Conservation (phyloP, 208 protist genomes). For the Acanthamoeba triangularis region DNA sequence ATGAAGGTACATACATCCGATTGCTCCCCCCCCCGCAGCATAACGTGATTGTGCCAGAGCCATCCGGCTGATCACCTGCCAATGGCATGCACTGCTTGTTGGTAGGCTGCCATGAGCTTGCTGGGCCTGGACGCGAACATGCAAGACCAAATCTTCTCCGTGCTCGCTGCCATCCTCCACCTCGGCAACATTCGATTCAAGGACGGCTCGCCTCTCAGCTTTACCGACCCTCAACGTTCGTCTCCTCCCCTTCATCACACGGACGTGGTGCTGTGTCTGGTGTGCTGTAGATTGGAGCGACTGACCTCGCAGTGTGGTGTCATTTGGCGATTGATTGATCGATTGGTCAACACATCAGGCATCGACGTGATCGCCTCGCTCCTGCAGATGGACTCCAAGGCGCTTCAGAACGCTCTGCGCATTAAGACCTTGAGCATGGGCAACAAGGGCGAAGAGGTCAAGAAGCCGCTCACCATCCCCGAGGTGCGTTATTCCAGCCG, state of each 20-base stretch:
- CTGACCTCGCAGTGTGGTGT: no score
- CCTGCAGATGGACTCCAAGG: constrained; percentile 75
- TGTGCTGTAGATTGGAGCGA: no score
- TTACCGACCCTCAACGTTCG: background rate
- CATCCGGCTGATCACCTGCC: background rate
- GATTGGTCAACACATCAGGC: background rate
- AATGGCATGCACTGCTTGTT: background rate
- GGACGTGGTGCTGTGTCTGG: background rate
- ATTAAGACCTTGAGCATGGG: constrained; percentile 77
- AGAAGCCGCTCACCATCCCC: constrained; percentile 5
- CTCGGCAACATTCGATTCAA: constrained; percentile 93
- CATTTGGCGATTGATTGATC: background rate
- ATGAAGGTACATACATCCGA: constrained; percentile 79
- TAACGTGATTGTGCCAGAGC: background rate
- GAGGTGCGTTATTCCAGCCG: background rate
- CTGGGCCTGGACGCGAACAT: constrained; percentile 84
- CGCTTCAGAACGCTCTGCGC: constrained; percentile 69
- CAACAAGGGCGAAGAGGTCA: background rate
- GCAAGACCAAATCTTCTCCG: constrained; percentile 76
- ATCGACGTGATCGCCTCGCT: constrained; percentile 25
- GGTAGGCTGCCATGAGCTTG: constrained; percentile 25
- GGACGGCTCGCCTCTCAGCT: background rate
- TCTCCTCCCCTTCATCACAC: background rate
- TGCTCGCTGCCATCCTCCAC: constrained; percentile 95
- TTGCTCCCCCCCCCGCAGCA: background rate